Conservation (phyloP, 352 stramenopile genomes). For the Globisporangium acanthophoron region DNA sequence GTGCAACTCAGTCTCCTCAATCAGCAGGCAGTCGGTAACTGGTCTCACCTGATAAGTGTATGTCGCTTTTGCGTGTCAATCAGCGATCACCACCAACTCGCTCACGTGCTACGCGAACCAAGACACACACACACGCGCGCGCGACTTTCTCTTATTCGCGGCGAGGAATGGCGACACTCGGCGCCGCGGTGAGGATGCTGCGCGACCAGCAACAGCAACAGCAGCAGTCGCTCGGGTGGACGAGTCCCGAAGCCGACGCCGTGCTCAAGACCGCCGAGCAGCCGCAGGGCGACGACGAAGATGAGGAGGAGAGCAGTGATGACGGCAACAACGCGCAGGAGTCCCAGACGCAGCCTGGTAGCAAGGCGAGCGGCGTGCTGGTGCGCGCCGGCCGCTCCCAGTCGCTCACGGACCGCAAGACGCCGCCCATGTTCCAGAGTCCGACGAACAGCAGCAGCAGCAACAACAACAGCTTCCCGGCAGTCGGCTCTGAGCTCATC, state of each 20-base stretch:
- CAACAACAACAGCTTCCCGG: background rate
- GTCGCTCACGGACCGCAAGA: constrained; percentile 33
- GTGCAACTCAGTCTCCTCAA: background rate
- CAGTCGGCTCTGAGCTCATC: background rate
- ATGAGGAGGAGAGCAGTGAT: background rate
- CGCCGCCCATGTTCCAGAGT: constrained; percentile 22
- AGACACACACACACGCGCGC: background rate
- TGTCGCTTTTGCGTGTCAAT: background rate
- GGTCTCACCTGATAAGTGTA: background rate
- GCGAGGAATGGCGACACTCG: background rate
- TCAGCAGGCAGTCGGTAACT: background rate
- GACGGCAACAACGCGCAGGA: background rate
- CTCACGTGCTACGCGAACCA: no score
- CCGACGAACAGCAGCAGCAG: constrained; percentile 18
- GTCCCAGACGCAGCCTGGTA: background rate
- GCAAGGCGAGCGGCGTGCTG: constrained; percentile 3
- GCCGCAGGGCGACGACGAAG: constrained; percentile 3
- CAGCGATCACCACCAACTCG: no score
- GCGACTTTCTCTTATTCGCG: background rate
- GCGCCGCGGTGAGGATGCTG: background rate
- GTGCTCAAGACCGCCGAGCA: constrained; percentile 6
- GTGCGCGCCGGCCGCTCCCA: constrained; percentile 32
- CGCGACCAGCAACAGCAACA: background rate
- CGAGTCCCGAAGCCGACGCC: constrained; percentile 4
- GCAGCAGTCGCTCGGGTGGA: background rate